These are phyloP conservation scores for Inonotus hispidus DNA, from an alignment of 1,284 basidiomycete genomes.

Conservation along the genomic window DNA sequence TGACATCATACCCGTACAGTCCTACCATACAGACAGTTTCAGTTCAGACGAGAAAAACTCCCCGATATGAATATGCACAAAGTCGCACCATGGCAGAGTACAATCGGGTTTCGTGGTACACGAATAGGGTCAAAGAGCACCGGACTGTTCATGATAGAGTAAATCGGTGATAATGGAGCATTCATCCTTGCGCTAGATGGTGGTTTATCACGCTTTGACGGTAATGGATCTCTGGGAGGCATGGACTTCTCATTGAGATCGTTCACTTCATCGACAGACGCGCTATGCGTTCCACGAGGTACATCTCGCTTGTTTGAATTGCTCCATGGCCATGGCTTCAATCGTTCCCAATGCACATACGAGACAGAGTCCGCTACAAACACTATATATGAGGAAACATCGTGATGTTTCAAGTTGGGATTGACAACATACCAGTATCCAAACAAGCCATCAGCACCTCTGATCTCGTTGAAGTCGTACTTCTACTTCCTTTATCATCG, in stretches of 20 bases:
- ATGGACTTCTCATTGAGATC: neutral
- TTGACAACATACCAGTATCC: neutral
- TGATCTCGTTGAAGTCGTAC: neutral
- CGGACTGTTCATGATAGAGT: slow-evolving; percentile 68
- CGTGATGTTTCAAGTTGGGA: neutral
- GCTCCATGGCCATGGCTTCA: slow-evolving; percentile 3
- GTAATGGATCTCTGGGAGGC: neutral
- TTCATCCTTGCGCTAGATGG: slow-evolving; percentile 18
- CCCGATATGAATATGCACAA: too few relatives aligned
- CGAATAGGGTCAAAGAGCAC: slow-evolving; percentile 70
- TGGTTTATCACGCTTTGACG: neutral
- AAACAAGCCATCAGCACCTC: slow-evolving; percentile 4
- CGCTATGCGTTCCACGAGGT: neutral
- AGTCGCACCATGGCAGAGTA: slow-evolving; percentile 86
- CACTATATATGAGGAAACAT: neutral
- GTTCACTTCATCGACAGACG: neutral
- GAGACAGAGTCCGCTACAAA: neutral
- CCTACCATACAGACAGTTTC: slow-evolving; percentile 41
- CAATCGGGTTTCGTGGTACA: slow-evolving; percentile 83
- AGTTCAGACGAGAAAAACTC: slow-evolving; percentile 14
- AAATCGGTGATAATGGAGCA: slow-evolving; percentile 40
- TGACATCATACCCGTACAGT: slow-evolving; percentile 91
- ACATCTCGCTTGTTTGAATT: neutral
- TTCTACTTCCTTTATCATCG: neutral
- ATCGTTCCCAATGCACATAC: neutral